Evolutionary conservation across 2,329 filamentous ascomycete species (phyloP), one percentile per base, ranked within the genome.

Genomic region (Drechslera avenae): DNA sequence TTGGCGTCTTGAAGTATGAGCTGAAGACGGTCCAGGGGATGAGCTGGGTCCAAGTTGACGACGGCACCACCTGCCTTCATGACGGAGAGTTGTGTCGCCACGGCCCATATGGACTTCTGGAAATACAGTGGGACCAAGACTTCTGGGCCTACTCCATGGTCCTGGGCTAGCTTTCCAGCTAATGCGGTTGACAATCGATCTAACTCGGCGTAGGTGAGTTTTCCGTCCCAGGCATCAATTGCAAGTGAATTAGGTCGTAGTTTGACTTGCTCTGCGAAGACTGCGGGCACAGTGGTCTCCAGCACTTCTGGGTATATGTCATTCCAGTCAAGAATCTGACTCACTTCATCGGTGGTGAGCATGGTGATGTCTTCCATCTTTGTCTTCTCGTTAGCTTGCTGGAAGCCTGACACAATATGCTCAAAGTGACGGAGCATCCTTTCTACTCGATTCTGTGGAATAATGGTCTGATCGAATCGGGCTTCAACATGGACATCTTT

Each of bases 401-500:
- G 35, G 35, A 39, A 39, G 35, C 10, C 10, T 26, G 35, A 26
- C 13, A 39, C 35, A n/a, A 39, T 39, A n/a, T 39, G 35, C 19
- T 39, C 35, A 39, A 39, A 39, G 35, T 39, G 35, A 26, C 19
- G 9, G 18, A 39, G 35, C 35, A 39, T 39, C 35, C 19, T 39
- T 23, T 39, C 35, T 3, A 39, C 35, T 13, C 35, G 35, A n/a
- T 23, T 26, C 19, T 39, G 35, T 26, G n/a, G 35, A 19, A 39
- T 14, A 10, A 39, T 13, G 14, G 17, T n/a, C 19, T 39, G 35
- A 39, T 46, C 26, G 23, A 35, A 45, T 18, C 31, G 31, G 2
- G 32, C 31, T n/a, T 26, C 31, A 3, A 45, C 42, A n/a, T 37
- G 13, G 17, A 45, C 19, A 10, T 28, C 32, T 3, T 14, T 28